A percentile compares a stretch with the other conserved stretches of the same genome.
phyloP scores from a whole-genome alignment of 257 asterid genomes.

The Lycium barbarum region DNA sequence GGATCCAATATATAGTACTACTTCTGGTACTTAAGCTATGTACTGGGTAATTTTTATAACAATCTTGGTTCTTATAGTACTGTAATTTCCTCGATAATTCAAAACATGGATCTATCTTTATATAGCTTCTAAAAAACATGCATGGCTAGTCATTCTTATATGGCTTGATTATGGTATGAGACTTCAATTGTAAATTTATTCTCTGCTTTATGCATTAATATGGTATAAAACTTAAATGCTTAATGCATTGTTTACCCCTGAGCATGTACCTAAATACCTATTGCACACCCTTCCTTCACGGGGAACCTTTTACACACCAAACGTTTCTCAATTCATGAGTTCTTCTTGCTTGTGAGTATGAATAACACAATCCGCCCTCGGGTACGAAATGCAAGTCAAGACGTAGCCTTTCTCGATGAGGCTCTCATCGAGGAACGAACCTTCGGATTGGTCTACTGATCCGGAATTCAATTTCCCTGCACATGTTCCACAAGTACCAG shows the following conservation, averaged over 20 bases:
- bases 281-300: too few relatives aligned
- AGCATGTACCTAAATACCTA: too few relatives aligned
- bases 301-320: background rate
- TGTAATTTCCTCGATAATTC: background rate
- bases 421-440: background rate
- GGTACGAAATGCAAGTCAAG: background rate
- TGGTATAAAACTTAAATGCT: too few relatives aligned
- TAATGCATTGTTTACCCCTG: too few relatives aligned
- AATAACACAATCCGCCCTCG: background rate
- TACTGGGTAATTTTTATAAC: background rate
- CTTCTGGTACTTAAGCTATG: background rate
- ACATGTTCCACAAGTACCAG: constrained; percentile 24
- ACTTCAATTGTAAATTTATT: too few relatives aligned
- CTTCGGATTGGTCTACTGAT: background rate
- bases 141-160: background rate
- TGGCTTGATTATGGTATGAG: background rate
- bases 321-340: background rate
- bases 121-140: too few relatives aligned
- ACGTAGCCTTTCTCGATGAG: background rate
- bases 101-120: background rate
- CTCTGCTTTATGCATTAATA: background rate
- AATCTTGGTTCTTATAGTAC: background rate
- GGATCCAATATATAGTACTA: background rate
- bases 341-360: background rate
- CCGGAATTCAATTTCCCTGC: background rate